Evolutionary conservation across 805 yeast genomes (phyloP).

Genomic region (Nakazawaea wyomingensis): DNA sequence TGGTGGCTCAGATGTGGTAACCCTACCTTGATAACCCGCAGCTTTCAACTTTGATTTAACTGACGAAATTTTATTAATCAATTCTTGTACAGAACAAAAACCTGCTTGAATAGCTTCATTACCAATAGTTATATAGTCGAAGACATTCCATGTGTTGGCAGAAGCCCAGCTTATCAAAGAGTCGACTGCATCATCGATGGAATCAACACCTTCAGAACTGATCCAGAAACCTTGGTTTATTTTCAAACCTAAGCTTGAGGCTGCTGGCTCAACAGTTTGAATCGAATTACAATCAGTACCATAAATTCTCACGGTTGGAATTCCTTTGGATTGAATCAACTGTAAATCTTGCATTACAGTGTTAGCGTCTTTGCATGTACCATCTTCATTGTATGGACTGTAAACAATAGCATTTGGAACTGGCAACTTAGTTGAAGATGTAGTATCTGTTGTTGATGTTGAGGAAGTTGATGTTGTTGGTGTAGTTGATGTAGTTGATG

Average conservation of each 20-base stretch:
- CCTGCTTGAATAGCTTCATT: conserved; percentile 78
- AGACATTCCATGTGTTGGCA: conserved; percentile 53
- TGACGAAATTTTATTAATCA: conserved; percentile 56
- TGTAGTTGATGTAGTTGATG: conserved; percentile 19
- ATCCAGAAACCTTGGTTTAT: conserved; percentile 91
- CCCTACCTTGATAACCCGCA: conserved; percentile 73
- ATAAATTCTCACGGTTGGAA: conserved; percentile 66
- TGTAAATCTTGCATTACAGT: conserved; percentile 55
- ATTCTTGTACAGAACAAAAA: conserved; percentile 54
- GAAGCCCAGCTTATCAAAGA: conserved; percentile 44
- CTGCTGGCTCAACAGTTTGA: conserved; percentile 57
- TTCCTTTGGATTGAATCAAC: conserved; percentile 54
- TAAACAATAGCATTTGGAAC: conserved; percentile 61
- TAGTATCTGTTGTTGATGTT: conserved; percentile 18
- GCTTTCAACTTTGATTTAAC: conserved; percentile 52
- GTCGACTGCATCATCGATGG: conserved; percentile 56
- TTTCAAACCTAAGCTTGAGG: conserved; percentile 53
- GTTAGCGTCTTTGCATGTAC: conserved; percentile 57
- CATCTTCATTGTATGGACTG: conserved; percentile 71
- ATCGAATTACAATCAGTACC: conserved; percentile 83
- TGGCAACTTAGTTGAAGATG: conserved; percentile 14
- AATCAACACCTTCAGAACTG: conserved; percentile 53
- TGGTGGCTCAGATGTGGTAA: conserved; percentile 92
- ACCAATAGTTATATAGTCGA: conserved; percentile 76
- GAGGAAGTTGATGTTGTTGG: conserved; percentile 16